These are phyloP conservation scores for Leishmania arabica DNA, from an alignment of 208 protist species.

Conservation along the genomic window DNA sequence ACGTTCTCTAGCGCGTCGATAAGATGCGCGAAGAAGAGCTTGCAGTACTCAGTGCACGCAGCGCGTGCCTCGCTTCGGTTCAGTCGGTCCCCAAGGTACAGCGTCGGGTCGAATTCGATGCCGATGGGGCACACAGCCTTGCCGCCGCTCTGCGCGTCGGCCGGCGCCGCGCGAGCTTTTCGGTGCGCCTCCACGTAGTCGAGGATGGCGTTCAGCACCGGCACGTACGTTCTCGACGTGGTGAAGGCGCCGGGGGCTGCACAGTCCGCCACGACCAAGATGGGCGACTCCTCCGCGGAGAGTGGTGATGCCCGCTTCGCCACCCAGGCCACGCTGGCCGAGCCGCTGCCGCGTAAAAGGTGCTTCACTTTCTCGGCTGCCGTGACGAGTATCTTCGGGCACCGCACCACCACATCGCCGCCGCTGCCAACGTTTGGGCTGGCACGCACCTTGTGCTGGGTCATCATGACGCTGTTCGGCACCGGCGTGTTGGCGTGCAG, in stretches of 20 bases:
- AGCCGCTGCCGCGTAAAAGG: background rate
- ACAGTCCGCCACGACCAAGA: constrained; percentile 26
- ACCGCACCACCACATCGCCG: constrained; percentile 9
- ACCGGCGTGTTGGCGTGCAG: constrained; percentile 20
- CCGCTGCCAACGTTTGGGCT: background rate
- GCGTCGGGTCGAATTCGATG: constrained; percentile 13
- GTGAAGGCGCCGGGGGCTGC: constrained; percentile 13
- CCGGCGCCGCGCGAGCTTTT: background rate
- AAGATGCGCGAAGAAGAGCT: constrained; percentile 24
- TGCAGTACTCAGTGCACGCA: constrained; percentile 8
- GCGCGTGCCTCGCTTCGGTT: constrained; percentile 8
- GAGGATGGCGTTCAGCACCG: constrained; percentile 17
- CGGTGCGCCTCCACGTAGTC: constrained; percentile 7
- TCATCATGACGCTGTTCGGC: constrained; percentile 10
- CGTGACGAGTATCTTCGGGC: constrained; percentile 16
- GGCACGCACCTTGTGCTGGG: constrained; percentile 6
- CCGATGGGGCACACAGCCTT: constrained; percentile 15
- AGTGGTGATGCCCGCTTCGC: background rate
- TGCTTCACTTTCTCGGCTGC: constrained; percentile 3
- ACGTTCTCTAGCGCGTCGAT: constrained; percentile 20
- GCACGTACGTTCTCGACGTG: constrained; percentile 13
- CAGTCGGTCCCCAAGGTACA: constrained; percentile 18
- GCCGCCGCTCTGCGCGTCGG: background rate
- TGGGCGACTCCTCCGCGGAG: background rate
- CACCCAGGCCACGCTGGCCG: background rate